Percentiles rank a stretch among this genome's conserved stretches.
Evolutionary conservation across 2,329 filamentous ascomycete species (phyloP).

Genomic region (Fusarium newnesense): DNA sequence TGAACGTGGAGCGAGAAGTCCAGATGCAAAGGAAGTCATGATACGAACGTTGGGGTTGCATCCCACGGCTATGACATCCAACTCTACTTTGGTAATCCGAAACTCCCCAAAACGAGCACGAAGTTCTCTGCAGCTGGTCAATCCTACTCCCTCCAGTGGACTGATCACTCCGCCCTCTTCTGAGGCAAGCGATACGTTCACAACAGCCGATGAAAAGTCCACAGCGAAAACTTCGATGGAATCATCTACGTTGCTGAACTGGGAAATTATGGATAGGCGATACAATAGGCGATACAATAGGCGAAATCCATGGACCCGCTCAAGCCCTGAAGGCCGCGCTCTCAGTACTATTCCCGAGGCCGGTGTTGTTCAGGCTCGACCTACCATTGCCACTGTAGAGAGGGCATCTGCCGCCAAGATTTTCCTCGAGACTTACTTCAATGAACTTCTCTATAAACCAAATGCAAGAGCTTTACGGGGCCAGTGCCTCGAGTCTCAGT

Average conservation of each 20-base stretch:
- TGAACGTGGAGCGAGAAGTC: slow-evolving; percentile 26
- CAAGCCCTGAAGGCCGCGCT: slow-evolving; percentile 49
- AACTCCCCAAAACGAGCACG: slow-evolving; percentile 28
- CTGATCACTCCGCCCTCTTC: slow-evolving; percentile 45
- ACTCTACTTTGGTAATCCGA: slow-evolving; percentile 45
- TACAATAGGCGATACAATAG: slow-evolving; percentile 45
- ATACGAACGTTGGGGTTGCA: slow-evolving; percentile 43
- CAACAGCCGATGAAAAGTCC: slow-evolving; percentile 38
- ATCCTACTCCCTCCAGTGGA: slow-evolving; percentile 22
- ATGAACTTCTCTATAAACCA: slow-evolving; percentile 68
- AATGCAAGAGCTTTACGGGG: slow-evolving; percentile 45
- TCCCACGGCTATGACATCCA: slow-evolving; percentile 40
- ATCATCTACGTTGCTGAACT: slow-evolving; percentile 42
- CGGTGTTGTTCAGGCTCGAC: slow-evolving; percentile 40
- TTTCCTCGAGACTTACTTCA: slow-evolving; percentile 86
- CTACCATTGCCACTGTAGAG: slow-evolving; percentile 73
- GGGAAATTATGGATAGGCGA: slow-evolving; percentile 38
- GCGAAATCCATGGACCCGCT: slow-evolving; percentile 50
- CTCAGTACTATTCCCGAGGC: slow-evolving; percentile 51
- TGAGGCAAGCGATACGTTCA: slow-evolving; percentile 40
- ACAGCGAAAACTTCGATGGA: slow-evolving; percentile 51
- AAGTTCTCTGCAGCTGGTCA: slow-evolving; percentile 44
- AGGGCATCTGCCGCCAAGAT: slow-evolving; percentile 83
- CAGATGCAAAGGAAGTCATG: slow-evolving; percentile 39
- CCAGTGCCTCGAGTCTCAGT: slow-evolving; percentile 55